Base-by-base conservation (phyloP, 179 eudicot genomes). In the Spergularia azorica region DNA sequence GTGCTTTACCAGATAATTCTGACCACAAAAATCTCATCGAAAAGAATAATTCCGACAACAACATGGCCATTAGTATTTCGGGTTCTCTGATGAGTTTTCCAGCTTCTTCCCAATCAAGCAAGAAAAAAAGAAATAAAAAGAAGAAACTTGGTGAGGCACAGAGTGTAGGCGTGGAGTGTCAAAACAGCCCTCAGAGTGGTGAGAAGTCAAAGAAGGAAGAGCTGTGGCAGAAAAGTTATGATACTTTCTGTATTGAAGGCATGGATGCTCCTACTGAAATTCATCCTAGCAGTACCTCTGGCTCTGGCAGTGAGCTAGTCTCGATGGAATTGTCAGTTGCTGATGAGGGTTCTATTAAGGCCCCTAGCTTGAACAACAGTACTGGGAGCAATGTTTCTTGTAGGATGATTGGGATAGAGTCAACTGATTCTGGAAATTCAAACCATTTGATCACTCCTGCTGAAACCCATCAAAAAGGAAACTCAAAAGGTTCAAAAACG, bases 51-150 rank as follows among this genome's bases (percentile, higher is more conserved):
- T 73, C 66, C 76, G 79, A 69, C 67, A 81, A 66, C 36, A 66
- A 63, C 72, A 75, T 78, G 4, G 79, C 89, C n/a, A 66, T 79
- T 76, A 82, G 83, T 71, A 74, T 71, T 83, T 78, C 69, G 71
- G 78, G 77, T 77, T 68, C 82, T 70, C 76, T 60, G 63, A 6
- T 66, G 66, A 39, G 73, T 39, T 38, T 26, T 81, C 81, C 82
- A 65, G 79, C 62, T 61, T 66, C 86, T 54, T 73, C 79, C 41
- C 76, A 62, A 68, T 74, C 41, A 74, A 81, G 82, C 55, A 82
- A 75, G 79, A 82, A 84, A 75, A 85, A 84, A 80, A 88, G 74
- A 75, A 88, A 79, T 52, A 87, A 83, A 77, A 85, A 80, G 66
- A 80, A 83, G 13, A 82, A 83, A 39, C 50, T 18, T 16, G 58